These are phyloP conservation scores for Mycocentrospora acerina DNA, from an alignment of 2,329 filamentous ascomycete genomes.

Conservation along the genomic window DNA sequence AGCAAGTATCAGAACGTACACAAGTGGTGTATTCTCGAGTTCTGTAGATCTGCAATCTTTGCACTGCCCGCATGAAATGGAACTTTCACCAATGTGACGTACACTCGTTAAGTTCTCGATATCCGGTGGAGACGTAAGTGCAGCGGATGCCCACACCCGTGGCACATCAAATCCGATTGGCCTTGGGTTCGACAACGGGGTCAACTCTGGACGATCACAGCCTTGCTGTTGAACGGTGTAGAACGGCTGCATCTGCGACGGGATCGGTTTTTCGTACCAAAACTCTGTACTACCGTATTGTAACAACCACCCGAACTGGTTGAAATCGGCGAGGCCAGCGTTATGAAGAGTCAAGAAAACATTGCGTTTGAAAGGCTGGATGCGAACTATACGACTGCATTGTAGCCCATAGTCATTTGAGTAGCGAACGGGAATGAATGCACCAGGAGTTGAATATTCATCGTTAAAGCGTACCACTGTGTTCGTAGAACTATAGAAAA, in stretches of 20 bases:
- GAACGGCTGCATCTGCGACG: conserved; percentile 13
- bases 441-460: conserved; percentile 12
- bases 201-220: conserved; percentile 13
- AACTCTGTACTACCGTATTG: conserved; percentile 23
- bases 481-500: background rate
- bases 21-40: conserved; percentile 20
- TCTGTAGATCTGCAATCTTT: conserved; percentile 29
- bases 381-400: conserved; percentile 15
- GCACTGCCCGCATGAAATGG: conserved; percentile 24
- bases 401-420: conserved; percentile 16
- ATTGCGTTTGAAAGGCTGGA: conserved; percentile 29
- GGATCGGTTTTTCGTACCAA: conserved; percentile 35
- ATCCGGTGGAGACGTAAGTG: conserved; percentile 30
- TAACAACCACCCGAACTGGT: conserved; percentile 33
- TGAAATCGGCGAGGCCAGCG: conserved; percentile 26
- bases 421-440: conserved; percentile 26
- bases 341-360: conserved; percentile 24
- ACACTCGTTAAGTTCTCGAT: conserved; percentile 23
- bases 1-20: conserved; percentile 30
- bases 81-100: conserved; percentile 11
- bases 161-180: conserved; percentile 26
- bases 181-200: conserved; percentile 12
- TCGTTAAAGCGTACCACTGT: background rate
- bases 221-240: conserved; percentile 3
- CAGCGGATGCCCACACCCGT: conserved; percentile 31